Evolutionary conservation across 495 filamentous ascomycete genomes (phyloP).

Genomic region (Pyrenula massariospora): DNA sequence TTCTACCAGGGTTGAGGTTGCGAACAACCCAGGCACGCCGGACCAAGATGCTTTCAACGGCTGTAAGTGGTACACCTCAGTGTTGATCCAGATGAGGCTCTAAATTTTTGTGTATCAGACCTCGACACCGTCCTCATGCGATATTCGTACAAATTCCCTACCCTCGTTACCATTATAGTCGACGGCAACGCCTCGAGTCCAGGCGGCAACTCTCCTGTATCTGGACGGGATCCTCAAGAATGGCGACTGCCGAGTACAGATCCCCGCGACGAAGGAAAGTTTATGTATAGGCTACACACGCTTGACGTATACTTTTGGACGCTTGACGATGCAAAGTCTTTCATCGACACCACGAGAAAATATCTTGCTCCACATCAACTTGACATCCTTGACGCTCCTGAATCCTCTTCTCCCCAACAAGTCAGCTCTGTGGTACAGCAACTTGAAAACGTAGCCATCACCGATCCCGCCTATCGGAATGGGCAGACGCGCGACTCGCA

Average conservation of each 20-base stretch:
- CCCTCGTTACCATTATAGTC: slow-evolving; percentile 63
- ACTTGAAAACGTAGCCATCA: slow-evolving; percentile 69
- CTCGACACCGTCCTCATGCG: slow-evolving; percentile 52
- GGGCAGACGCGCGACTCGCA: slow-evolving; percentile 33
- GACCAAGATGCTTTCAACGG: slow-evolving; percentile 86
- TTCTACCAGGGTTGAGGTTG: slow-evolving; percentile 67
- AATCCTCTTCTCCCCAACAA: slow-evolving; percentile 33
- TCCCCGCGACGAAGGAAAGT: slow-evolving; percentile 53
- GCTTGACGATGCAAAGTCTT: slow-evolving; percentile 57
- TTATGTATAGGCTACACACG: slow-evolving; percentile 66
- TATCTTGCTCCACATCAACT: slow-evolving; percentile 49
- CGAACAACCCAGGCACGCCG: slow-evolving; percentile 75
- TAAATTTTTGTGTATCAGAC: slow-evolving; percentile 22
- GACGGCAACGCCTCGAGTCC: slow-evolving; percentile 33
- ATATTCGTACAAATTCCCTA: slow-evolving; percentile 70
- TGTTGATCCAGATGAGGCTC: not conserved
- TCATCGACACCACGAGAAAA: slow-evolving; percentile 52
- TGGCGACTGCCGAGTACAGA: slow-evolving; percentile 73
- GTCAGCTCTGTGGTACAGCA: slow-evolving; percentile 75
- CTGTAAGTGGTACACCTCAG: slow-evolving; percentile 39
- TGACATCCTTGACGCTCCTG: slow-evolving; percentile 36
- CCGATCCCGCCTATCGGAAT: slow-evolving; percentile 46
- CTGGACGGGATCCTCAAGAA: slow-evolving; percentile 37
- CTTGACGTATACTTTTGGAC: slow-evolving; percentile 89
- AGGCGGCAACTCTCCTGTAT: slow-evolving; percentile 14